A percentile compares a stretch with the other conserved stretches of the same genome.
phyloP scores from a whole-genome alignment of 805 yeast species.

The Ogataea nitratoaversa region DNA sequence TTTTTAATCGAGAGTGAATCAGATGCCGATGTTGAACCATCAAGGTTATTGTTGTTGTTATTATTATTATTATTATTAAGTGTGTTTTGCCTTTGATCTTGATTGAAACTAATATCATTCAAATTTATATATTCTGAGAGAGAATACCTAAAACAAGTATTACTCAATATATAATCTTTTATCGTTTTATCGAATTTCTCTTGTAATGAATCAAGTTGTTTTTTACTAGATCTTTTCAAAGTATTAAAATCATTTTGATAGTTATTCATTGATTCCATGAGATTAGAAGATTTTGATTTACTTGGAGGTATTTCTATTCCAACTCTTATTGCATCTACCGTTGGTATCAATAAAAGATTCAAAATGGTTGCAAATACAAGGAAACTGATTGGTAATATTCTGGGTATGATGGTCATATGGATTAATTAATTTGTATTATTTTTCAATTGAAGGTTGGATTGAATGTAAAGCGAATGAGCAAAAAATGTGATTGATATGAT shows the following conservation, averaged over 20 bases:
- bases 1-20: not conserved
- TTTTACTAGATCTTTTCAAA: conserved; percentile 5
- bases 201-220: conserved; percentile 2
- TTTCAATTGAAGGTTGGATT: no score
- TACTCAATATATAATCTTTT: conserved; percentile 7
- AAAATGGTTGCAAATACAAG: not conserved
- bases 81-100: no score
- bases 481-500: no score
- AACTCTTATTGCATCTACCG: conserved; percentile 8
- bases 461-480: no score
- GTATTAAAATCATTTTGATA: conserved; percentile 9
- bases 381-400: not conserved
- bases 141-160: conserved; percentile 18
- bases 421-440: no score
- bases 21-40: not conserved
- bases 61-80: no score
- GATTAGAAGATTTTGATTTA: conserved; percentile 5
- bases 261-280: conserved; percentile 8
- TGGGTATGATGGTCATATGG: no score
- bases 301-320: conserved; percentile 25
- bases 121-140: conserved; percentile 10
- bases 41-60: not conserved
- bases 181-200: conserved; percentile 9
- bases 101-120: conserved; percentile 1
- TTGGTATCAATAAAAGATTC: not conserved